Conservation (phyloP, 306 rosid species). For the Crataegus laevigata region DNA sequence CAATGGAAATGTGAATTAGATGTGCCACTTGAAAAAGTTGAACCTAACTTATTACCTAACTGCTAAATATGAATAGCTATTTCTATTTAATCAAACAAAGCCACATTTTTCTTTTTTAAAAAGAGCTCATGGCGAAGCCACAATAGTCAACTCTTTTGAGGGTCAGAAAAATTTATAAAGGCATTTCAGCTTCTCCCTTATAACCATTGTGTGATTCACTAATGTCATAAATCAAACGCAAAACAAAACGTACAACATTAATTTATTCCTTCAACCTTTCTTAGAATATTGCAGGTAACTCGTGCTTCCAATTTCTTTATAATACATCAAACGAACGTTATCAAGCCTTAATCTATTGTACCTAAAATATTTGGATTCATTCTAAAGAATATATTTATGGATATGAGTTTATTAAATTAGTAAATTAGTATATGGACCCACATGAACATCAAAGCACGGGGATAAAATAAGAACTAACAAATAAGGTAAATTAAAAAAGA, state of each 20-base stretch:
- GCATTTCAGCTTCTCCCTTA: fast-evolving
- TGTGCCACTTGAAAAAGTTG: conserved; percentile 6
- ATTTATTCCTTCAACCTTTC: neutral
- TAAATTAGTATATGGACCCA: conserved; percentile 11
- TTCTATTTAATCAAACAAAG: conserved; percentile 9
- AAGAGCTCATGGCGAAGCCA: no score
- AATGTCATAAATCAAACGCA: no score
- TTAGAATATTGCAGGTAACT: conserved; percentile 2
- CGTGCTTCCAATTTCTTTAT: conserved; percentile 14
- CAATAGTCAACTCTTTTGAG: no score
- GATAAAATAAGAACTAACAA: neutral
- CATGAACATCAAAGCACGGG: conserved; percentile 15
- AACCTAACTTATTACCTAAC: neutral
- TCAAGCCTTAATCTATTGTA: neutral
- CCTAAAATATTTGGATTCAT: neutral
- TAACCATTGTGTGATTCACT: no score
- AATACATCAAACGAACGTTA: neutral
- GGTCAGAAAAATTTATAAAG: no score
- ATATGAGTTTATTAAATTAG: neutral
- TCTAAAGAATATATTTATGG: neutral
- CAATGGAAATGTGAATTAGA: neutral
- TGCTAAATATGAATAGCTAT: neutral
- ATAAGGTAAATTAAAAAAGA: neutral
- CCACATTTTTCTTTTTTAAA: neutral
- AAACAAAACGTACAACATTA: no score